Evolutionary conservation across 202 grass and related monocot species (phyloP).

Genomic region (Eragrostis tef): DNA sequence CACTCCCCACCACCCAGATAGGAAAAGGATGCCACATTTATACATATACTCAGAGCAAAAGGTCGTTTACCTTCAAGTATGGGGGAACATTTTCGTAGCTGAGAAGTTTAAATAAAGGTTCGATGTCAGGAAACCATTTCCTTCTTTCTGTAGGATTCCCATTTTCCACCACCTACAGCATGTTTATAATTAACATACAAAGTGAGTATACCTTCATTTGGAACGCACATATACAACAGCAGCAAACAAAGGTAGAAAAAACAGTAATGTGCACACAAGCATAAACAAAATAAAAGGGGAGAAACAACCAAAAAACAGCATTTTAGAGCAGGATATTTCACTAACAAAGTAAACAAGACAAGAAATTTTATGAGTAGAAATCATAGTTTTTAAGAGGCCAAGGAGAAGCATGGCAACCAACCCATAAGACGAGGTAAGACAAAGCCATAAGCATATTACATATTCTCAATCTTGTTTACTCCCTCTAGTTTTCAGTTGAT

Average conservation of each 20-base stretch:
- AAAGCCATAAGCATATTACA: too few relatives aligned
- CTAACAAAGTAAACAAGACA: constrained; percentile 22
- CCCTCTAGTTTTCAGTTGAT: too few relatives aligned
- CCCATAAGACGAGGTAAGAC: too few relatives aligned
- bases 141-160: constrained; percentile 81
- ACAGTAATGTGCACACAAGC: constrained; percentile 13
- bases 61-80: constrained; percentile 77
- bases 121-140: constrained; percentile 94
- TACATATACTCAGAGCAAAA: constrained; percentile 11
- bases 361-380: too few relatives aligned
- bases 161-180: constrained; percentile 91
- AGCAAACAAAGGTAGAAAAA: constrained; percentile 22
- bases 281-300: not conserved
- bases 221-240: constrained; percentile 26
- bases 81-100: constrained; percentile 95
- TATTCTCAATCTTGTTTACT: too few relatives aligned
- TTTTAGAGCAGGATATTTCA: constrained; percentile 6
- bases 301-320: constrained; percentile 20
- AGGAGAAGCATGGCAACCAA: too few relatives aligned
- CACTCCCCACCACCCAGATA: not conserved
- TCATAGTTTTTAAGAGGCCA: too few relatives aligned
- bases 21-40: constrained; percentile 31
- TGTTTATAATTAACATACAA: constrained; percentile 18
- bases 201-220: constrained; percentile 7
- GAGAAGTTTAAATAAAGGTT: constrained; percentile 96